Percentiles rank a stretch among this genome's conserved stretches.
Conservation (phyloP, 2,329 filamentous ascomycete genomes). For the Gremmenia infestans region DNA sequence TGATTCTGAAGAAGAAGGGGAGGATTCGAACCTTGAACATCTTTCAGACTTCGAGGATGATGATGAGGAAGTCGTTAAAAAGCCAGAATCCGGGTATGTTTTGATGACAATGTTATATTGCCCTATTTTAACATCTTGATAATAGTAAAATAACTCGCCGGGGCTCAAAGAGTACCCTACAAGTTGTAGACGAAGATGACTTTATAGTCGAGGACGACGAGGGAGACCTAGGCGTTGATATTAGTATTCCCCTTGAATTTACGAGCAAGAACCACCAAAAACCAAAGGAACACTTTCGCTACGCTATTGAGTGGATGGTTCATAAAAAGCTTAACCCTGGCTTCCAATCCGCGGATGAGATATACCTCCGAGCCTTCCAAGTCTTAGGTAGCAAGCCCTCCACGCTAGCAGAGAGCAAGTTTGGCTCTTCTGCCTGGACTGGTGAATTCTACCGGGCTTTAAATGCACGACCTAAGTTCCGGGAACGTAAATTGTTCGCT, state of each 20-base stretch:
- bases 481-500: slow-evolving; percentile 7
- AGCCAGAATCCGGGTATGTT: slow-evolving; percentile 2
- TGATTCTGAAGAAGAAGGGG: slow-evolving; percentile 16
- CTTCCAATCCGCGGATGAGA: slow-evolving; percentile 56
- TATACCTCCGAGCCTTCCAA: slow-evolving; percentile 64
- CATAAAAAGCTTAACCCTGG: slow-evolving; percentile 71
- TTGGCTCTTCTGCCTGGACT: slow-evolving; percentile 67
- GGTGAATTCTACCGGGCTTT: slow-evolving; percentile 60
- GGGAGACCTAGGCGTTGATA: slow-evolving; percentile 49
- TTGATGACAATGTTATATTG: not conserved
- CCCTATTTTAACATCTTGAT: too few species aligned
- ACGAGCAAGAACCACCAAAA: slow-evolving; percentile 62
- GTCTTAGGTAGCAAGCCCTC: slow-evolving; percentile 65
- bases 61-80: slow-evolving; percentile 25
- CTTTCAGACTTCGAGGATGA: slow-evolving; percentile 49
- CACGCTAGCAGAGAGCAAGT: slow-evolving; percentile 65
- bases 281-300: slow-evolving; percentile 66
- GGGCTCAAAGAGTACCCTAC: slow-evolving; percentile 2
- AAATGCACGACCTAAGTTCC: slow-evolving; percentile 57
- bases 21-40: slow-evolving; percentile 31
- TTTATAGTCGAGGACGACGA: slow-evolving; percentile 63
- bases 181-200: slow-evolving; percentile 31
- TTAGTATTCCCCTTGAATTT: slow-evolving; percentile 62
- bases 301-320: slow-evolving; percentile 75
- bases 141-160: too few species aligned